Evolutionary conservation across 2,329 filamentous ascomycete species (phyloP).

Genomic region (Fusarium sp.): DNA sequence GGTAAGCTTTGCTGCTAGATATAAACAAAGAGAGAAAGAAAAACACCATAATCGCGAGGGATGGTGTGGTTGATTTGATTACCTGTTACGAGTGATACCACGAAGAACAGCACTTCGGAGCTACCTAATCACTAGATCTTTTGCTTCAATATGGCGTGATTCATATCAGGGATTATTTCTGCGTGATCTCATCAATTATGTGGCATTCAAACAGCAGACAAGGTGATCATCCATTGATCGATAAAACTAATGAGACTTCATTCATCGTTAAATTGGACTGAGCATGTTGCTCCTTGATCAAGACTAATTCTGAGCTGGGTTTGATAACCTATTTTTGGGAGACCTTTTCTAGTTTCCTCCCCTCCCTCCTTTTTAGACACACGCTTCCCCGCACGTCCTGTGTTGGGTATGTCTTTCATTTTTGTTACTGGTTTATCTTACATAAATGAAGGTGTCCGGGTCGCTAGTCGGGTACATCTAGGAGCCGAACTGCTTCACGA

Average conservation of each 20-base stretch:
- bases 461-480: constrained; percentile 31
- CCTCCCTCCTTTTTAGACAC: constrained; percentile 1
- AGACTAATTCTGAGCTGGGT: constrained; percentile 21
- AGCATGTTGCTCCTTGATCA: constrained; percentile 13
- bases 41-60: constrained; percentile 32
- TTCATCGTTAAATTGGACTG: constrained; percentile 35
- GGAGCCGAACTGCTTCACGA: constrained; percentile 72
- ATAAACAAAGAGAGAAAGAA: constrained; percentile 30
- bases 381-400: constrained; percentile 7
- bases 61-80: constrained; percentile 44
- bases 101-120: constrained; percentile 48
- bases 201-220: background rate
- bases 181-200: background rate
- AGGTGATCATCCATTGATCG: constrained; percentile 4
- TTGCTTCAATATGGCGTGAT: constrained; percentile 40
- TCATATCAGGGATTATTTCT: background rate
- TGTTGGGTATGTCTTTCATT: constrained; percentile 1
- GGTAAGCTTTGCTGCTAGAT: constrained; percentile 43
- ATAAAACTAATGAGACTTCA: constrained; percentile 35
- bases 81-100: constrained; percentile 50
- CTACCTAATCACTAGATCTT: constrained; percentile 45
- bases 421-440: constrained; percentile 19
- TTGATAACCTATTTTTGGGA: constrained; percentile 20
- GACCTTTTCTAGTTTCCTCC: constrained; percentile 18
- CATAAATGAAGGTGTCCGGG: constrained; percentile 20